A percentile compares a stretch with the other conserved stretches of the same genome.
Evolutionary conservation across 2,329 filamentous ascomycete genomes (phyloP).

Genomic region (Pestalotiopsis sp.): DNA sequence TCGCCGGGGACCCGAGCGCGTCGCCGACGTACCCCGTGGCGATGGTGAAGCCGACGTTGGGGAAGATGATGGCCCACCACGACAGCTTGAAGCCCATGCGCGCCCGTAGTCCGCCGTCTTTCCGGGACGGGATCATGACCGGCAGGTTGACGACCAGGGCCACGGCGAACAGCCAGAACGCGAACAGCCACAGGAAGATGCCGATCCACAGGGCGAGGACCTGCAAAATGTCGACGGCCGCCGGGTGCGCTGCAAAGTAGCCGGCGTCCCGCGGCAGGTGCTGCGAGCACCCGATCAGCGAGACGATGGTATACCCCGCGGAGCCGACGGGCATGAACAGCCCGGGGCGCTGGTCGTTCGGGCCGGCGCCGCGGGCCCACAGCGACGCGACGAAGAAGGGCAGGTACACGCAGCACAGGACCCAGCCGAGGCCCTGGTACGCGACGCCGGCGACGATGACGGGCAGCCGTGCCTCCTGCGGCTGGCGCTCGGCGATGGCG

Average conservation of each 20-base stretch:
- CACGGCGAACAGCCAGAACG: conserved; percentile 20
- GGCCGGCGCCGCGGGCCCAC: conserved; percentile 52
- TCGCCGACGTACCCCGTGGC: conserved; percentile 17
- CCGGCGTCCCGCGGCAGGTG: conserved; percentile 15
- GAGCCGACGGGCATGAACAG: conserved; percentile 65
- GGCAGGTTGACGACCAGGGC: conserved; percentile 15
- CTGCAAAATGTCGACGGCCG: conserved; percentile 13
- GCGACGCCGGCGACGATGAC: conserved; percentile 61
- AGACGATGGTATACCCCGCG: conserved; percentile 16
- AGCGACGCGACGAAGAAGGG: conserved; percentile 61
- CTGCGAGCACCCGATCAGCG: conserved; percentile 19
- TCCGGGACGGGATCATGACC: neutral
- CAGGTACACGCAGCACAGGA: conserved; percentile 62
- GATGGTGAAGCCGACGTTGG: conserved; percentile 18
- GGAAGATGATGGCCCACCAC: conserved; percentile 20
- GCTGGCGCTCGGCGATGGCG: conserved; percentile 51
- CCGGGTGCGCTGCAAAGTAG: conserved; percentile 14
- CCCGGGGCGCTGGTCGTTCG: conserved; percentile 56
- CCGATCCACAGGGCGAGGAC: conserved; percentile 15
- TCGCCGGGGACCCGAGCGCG: conserved; percentile 3
- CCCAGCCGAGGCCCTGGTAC: conserved; percentile 63
- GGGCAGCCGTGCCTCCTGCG: conserved; percentile 47
- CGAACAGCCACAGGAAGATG: conserved; percentile 19
- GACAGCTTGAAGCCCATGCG: conserved; percentile 20
- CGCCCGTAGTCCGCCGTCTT: neutral